phyloP scores from a whole-genome alignment of 73 alveolate species.

The Paramecium caudatum region DNA sequence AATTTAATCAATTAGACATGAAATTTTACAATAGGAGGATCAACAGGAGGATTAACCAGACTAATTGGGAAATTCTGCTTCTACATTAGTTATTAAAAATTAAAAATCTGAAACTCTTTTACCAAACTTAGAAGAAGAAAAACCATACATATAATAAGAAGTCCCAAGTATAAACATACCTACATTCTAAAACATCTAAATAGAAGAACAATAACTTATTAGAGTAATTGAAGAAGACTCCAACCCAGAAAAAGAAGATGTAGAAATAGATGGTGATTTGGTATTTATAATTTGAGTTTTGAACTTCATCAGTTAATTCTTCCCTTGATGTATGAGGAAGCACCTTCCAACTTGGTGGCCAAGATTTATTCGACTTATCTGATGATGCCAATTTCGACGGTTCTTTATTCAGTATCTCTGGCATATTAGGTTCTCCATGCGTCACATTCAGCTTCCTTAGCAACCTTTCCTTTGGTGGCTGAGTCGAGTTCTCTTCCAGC shows the following conservation, averaged over 20 bases:
- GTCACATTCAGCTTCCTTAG: slow-evolving; percentile 71
- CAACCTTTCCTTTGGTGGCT: slow-evolving; percentile 64
- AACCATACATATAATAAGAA: not conserved
- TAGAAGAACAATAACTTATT: no score
- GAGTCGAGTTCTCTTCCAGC: slow-evolving; percentile 70
- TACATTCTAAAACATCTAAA: not conserved
- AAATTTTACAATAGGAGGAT: no score
- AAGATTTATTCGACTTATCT: slow-evolving; percentile 68
- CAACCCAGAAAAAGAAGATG: not conserved
- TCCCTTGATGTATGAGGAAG: slow-evolving; percentile 61
- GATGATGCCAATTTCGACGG: slow-evolving; percentile 71
- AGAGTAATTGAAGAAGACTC: no score
- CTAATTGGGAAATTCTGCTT: not conserved
- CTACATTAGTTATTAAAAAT: not conserved
- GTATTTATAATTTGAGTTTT: not conserved
- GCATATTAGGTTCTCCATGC: slow-evolving; percentile 70
- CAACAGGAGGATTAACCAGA: no score
- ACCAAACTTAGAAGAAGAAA: not conserved
- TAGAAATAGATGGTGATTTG: not conserved
- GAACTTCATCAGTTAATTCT: slow-evolving; percentile 34
- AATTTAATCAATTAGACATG: not conserved
- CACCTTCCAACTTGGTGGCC: slow-evolving; percentile 71
- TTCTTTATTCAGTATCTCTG: slow-evolving; percentile 69
- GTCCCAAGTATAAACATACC: not conserved
- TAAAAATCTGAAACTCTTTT: not conserved